Evolutionary conservation across 176 grass and related monocot genomes (phyloP).

Genomic region (Triticum urartu): DNA sequence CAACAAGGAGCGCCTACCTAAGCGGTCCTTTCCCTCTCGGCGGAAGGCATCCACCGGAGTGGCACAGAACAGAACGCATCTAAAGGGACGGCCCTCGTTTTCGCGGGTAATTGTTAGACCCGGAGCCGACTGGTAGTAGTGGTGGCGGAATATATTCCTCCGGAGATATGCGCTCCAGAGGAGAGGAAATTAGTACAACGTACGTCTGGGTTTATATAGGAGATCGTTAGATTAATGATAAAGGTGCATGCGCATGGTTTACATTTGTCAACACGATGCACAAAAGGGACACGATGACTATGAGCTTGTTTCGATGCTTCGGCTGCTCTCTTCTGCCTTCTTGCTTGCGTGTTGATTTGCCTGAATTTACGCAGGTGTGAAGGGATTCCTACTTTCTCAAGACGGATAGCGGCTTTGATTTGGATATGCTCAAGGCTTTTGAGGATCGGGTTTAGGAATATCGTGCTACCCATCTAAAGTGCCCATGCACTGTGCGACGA

Average conservation of each 20-base stretch:
- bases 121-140: conserved; percentile 11
- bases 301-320: background rate
- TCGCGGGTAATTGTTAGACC: conserved; percentile 32
- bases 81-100: conserved; percentile 57
- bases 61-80: background rate
- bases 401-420: background rate
- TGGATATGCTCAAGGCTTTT: background rate
- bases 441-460: background rate
- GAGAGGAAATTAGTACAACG: background rate
- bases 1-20: conserved; percentile 44
- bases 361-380: background rate
- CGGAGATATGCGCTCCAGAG: background rate
- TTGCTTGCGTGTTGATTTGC: background rate
- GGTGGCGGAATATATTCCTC: conserved; percentile 57
- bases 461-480: background rate
- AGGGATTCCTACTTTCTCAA: background rate
- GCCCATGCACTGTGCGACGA: background rate
- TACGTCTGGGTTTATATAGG: background rate
- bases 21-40: conserved; percentile 28
- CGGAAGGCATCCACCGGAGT: conserved; percentile 27
- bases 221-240: background rate
- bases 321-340: background rate
- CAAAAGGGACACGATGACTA: background rate
- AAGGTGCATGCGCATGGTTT: background rate
- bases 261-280: background rate